Conservation (phyloP, 768 basidiomycete species). For the Pleurotus eryngii region DNA sequence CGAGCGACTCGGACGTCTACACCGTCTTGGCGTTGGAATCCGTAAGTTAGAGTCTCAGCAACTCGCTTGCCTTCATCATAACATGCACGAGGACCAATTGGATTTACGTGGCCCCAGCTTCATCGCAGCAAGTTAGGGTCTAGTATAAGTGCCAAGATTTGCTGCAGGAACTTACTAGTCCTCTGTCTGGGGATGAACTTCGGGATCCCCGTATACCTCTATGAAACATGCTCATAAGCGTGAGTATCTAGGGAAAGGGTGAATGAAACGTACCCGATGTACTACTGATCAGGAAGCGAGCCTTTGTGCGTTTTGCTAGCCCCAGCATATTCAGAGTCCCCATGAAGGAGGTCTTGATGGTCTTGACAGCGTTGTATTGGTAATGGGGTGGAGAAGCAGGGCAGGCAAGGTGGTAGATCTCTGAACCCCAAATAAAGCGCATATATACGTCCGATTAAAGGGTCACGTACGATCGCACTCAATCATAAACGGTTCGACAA, state of each 20-base stretch:
- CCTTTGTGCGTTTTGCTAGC: conserved; percentile 95
- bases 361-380: conserved; percentile 97
- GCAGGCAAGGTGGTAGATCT: conserved; percentile 98
- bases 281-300: conserved; percentile 92
- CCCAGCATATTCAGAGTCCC: conserved; percentile 99
- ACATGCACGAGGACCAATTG: conserved; percentile 97
- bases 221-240: conserved; percentile 8
- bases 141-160: conserved; percentile 1
- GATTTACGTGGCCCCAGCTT: conserved; percentile 98
- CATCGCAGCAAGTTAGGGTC: conserved; percentile 13
- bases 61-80: conserved; percentile 99
- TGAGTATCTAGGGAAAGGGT: neutral
- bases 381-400: conserved; percentile 97
- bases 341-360: conserved; percentile 97
- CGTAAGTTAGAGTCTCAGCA: conserved; percentile 96
- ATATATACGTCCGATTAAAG: neutral
- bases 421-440: conserved; percentile 34
- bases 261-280: conserved; percentile 70
- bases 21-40: conserved; percentile 90
- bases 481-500: conserved; percentile 97
- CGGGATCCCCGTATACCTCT: conserved; percentile 99
- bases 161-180: conserved; percentile 68
- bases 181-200: conserved; percentile 95
- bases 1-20: conserved; percentile 97
- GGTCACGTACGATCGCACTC: conserved; percentile 87